Evolutionary conservation across 345 rosid species (phyloP).

Genomic region (Dipteronia dyeriana): DNA sequence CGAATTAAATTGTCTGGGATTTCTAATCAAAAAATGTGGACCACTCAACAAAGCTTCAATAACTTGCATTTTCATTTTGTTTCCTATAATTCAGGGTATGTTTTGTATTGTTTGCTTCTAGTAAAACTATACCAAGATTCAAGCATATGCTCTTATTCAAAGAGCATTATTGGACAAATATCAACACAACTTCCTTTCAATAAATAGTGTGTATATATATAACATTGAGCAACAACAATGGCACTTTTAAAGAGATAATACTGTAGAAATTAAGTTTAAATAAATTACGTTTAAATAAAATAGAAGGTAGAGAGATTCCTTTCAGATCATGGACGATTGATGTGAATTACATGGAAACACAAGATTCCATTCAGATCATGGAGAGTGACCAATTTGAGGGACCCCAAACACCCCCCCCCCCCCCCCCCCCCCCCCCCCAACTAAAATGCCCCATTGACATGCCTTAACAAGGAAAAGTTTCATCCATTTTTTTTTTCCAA

Average conservation of each 20-base stretch:
- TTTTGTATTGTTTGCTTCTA: neutral
- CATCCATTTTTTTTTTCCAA: conserved; percentile 18
- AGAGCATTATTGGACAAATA: neutral
- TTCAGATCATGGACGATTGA: conserved; percentile 16
- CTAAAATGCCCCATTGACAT: conserved; percentile 23
- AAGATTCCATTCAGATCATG: conserved; percentile 48
- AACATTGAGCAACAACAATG: neutral
- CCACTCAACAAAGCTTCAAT: neutral
- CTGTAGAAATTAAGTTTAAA: neutral
- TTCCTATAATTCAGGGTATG: neutral
- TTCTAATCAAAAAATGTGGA: no score
- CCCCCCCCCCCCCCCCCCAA: no score
- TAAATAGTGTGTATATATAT: no score
- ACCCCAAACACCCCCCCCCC: no score
- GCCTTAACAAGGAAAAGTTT: conserved; percentile 29
- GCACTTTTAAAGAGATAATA: neutral
- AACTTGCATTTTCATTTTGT: neutral
- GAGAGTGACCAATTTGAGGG: conserved; percentile 28
- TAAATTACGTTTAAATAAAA: no score
- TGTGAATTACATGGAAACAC: conserved; percentile 9
- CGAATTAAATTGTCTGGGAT: no score
- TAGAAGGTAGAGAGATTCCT: conserved; percentile 31
- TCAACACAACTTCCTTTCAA: neutral
- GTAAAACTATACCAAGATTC: neutral
- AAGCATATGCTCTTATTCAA: no score